Conservation (phyloP, 768 basidiomycete species). For the Kwoniella dendrophila region DNA sequence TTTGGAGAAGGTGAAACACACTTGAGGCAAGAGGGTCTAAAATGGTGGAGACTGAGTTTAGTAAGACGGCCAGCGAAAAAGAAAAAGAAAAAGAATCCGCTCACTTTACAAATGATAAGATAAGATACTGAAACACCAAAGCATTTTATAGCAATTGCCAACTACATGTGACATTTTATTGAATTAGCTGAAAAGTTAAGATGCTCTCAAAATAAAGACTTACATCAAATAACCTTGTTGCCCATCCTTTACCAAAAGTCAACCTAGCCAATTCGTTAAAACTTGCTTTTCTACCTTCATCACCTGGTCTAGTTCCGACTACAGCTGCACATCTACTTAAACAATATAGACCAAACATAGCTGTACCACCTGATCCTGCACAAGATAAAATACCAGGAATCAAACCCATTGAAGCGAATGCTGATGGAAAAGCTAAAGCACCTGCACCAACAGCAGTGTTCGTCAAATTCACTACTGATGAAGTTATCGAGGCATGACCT, state of each 20-base stretch:
- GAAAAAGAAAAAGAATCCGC: slow-evolving; percentile 2
- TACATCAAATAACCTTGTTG: slow-evolving; percentile 67
- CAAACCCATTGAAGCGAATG: slow-evolving; percentile 85
- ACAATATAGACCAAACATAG: slow-evolving; percentile 84
- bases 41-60: neutral
- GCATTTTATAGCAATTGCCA: slow-evolving; percentile 92
- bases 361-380: slow-evolving; percentile 72
- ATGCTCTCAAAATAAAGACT: neutral
- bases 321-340: slow-evolving; percentile 79
- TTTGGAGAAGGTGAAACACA: slow-evolving; percentile 79
- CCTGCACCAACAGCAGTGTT: slow-evolving; percentile 94
- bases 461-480: slow-evolving; percentile 59
- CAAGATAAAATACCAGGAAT: slow-evolving; percentile 90
- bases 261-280: slow-evolving; percentile 61
- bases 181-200: neutral
- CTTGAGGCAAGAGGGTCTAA: slow-evolving; percentile 89
- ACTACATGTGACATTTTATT: slow-evolving; percentile 14
- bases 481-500: slow-evolving; percentile 38
- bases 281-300: slow-evolving; percentile 49
- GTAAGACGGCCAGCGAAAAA: neutral
- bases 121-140: slow-evolving; percentile 94
- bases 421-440: slow-evolving; percentile 59
- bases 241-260: slow-evolving; percentile 73
- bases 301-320: slow-evolving; percentile 56
- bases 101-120: slow-evolving; percentile 56